phyloP scores from a whole-genome alignment of 805 yeast species.

The Metschnikowia amazonensis region DNA sequence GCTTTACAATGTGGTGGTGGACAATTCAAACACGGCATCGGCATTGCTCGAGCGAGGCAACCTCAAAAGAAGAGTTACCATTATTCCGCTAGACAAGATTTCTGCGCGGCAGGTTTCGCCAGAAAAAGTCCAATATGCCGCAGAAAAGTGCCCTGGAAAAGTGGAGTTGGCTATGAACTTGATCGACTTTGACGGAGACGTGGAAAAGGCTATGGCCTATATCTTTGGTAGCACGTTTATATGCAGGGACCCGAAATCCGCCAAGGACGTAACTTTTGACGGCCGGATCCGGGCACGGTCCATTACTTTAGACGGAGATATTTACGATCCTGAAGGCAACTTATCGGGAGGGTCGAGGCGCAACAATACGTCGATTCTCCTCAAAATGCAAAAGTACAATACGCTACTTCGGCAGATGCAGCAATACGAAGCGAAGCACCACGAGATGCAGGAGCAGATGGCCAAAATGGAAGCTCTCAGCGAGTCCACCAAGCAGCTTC shows the following conservation, averaged over 20 bases:
- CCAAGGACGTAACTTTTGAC: slow-evolving; percentile 83
- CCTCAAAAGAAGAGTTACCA: slow-evolving; percentile 77
- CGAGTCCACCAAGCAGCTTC: slow-evolving; percentile 50
- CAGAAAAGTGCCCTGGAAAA: slow-evolving; percentile 70
- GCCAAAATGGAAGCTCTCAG: slow-evolving; percentile 40
- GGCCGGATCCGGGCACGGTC: slow-evolving; percentile 76
- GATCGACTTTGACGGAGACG: slow-evolving; percentile 68
- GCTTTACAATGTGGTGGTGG: slow-evolving; percentile 86
- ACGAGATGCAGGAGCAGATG: slow-evolving; percentile 38
- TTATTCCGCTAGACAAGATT: slow-evolving; percentile 88
- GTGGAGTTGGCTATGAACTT: slow-evolving; percentile 88
- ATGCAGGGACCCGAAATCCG: slow-evolving; percentile 84
- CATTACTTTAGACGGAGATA: slow-evolving; percentile 89
- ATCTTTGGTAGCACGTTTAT: slow-evolving; percentile 89
- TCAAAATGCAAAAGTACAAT: slow-evolving; percentile 65
- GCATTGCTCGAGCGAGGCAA: slow-evolving; percentile 75
- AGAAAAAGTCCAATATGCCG: slow-evolving; percentile 59
- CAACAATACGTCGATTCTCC: slow-evolving; percentile 52
- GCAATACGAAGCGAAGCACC: slow-evolving; percentile 42
- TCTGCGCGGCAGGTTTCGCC: slow-evolving; percentile 53
- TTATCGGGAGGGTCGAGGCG: slow-evolving; percentile 91
- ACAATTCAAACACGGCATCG: slow-evolving; percentile 79
- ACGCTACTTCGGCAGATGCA: slow-evolving; percentile 36
- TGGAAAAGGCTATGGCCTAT: slow-evolving; percentile 79
- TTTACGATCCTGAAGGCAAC: slow-evolving; percentile 94